Conservation (phyloP, 164 flowering plant species). For the Magnolia kwangsiensis region DNA sequence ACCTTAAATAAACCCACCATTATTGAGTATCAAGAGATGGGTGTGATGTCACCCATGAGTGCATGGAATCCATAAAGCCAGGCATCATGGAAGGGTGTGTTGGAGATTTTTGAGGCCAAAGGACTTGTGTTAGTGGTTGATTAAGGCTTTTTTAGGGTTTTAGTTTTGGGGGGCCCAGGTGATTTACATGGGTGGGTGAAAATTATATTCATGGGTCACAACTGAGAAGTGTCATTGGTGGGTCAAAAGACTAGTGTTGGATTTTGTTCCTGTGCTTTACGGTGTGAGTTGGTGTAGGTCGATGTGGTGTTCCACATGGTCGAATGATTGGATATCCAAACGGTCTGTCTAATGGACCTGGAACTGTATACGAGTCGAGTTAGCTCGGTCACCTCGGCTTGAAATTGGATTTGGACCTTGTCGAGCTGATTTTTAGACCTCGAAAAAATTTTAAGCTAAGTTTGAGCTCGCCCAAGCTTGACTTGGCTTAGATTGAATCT, state of each 20-base stretch:
- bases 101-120: slow-evolving; percentile 3
- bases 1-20: neutral
- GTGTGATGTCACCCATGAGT: neutral
- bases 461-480: too few relatives aligned
- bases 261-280: neutral
- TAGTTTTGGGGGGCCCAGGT: neutral
- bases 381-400: too few relatives aligned
- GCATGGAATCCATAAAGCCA: slow-evolving; percentile 7
- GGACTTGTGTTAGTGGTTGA: neutral
- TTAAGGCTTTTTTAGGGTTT: neutral
- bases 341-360: too few relatives aligned
- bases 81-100: slow-evolving; percentile 1
- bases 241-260: neutral
- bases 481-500: too few relatives aligned
- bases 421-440: too few relatives aligned
- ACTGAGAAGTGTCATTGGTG: neutral
- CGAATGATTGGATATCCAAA: too few relatives aligned
- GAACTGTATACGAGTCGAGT: too few relatives aligned
- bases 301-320: too few relatives aligned
- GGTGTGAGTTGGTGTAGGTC: neutral
- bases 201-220: neutral
- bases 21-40: neutral
- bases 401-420: too few relatives aligned
- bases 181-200: neutral
- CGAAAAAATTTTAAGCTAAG: too few relatives aligned